Base-by-base conservation (phyloP, 2,329 filamentous ascomycete species). In the Eutypella sp. region DNA sequence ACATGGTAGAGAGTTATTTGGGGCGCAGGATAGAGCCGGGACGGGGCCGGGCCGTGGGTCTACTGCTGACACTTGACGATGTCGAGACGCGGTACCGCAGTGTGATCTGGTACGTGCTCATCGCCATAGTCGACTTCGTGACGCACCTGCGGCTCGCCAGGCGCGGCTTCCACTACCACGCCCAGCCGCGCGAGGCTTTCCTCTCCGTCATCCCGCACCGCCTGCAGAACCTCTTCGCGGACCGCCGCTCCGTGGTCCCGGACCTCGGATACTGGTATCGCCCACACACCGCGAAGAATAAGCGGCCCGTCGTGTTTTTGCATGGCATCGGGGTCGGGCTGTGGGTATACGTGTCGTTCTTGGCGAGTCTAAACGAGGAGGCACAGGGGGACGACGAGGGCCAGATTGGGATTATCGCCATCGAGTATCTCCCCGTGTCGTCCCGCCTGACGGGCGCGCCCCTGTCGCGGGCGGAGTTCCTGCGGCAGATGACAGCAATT, bases 241-340 rank as follows among this genome's bases (percentile, higher is more conserved):
- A 62, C 5, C 66, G 66, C 9, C 63, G 63, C 20, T 84, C 81
- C 1, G 68, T 72, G 4, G 73, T 73, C 5, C 56, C 66, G 3
- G 63, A 67, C 9, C 52, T 86, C 5, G 74, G 75, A 49, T 88
- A 89, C 67, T 88, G 82, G 80, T 71, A 83, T 55, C 75, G 77
- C 2, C 79, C 79, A 5, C 84, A 87, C 57, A 79, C 68, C 1
- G 78, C 79, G 1, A 72, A 72, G 42, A 72, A 66, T 2, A 68
- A 72, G 18, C 64, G 77, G 0, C 85, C 84, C 0, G 64, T 88
- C 7, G 63, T 89, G 4, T 87, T 87, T 63, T 71, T 87, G 40
- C 85, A 88, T 54, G 85, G 85, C 15, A 85, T 87, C 41, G 83
- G 84, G 36, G 72, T 88, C 47, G 84, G 85, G 0, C 71, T 88